Conservation (phyloP, 768 basidiomycete species). For the Kwoniella pini region DNA sequence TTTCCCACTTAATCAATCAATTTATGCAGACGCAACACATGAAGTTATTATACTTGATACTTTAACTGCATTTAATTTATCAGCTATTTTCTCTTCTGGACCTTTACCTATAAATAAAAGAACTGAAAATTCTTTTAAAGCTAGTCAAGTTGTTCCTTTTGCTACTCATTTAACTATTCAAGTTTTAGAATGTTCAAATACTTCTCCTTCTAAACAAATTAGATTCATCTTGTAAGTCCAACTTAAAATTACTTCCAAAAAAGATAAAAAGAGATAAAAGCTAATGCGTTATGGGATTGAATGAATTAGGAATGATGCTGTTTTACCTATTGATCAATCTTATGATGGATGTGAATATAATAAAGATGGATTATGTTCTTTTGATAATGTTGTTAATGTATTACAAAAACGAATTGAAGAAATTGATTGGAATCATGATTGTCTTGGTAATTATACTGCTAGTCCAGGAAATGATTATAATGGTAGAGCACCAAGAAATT, state of each 20-base stretch:
- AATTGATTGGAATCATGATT: constrained; percentile 55
- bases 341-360: constrained; percentile 51
- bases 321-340: constrained; percentile 50
- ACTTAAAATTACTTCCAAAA: constrained; percentile 1
- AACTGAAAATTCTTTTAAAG: constrained; percentile 53
- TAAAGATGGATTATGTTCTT: constrained; percentile 54
- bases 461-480: constrained; percentile 28
- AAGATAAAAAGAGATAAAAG: too few species aligned
- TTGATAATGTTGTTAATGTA: constrained; percentile 51
- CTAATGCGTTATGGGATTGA: too few species aligned
- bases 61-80: constrained; percentile 80
- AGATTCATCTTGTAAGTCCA: constrained; percentile 60
- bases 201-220: constrained; percentile 41
- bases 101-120: constrained; percentile 76
- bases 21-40: constrained; percentile 77
- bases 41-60: constrained; percentile 89
- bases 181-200: constrained; percentile 44
- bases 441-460: constrained; percentile 63
- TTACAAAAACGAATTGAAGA: constrained; percentile 49
- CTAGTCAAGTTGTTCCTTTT: constrained; percentile 54
- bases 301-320: constrained; percentile 55
- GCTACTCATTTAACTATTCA: constrained; percentile 68
- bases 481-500: constrained; percentile 27
- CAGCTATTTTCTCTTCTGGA: constrained; percentile 69
- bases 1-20: constrained; percentile 55